Evolutionary conservation across 179 eudicot species (phyloP), one percentile per base, ranked within the genome.

Genomic region (Heliamphora pulchella): DNA sequence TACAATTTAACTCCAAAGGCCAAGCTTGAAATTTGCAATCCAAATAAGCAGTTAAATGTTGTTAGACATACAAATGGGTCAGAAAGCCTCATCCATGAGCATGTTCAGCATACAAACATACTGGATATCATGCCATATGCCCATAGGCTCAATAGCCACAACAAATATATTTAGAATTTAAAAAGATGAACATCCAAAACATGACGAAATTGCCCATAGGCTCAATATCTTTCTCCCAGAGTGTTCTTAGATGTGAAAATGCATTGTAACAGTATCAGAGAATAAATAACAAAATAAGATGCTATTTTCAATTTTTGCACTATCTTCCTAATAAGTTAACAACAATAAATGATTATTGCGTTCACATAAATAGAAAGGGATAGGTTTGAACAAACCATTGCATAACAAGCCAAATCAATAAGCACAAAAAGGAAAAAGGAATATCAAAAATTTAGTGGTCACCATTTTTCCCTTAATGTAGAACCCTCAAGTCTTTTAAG

Each of bases 1-100:
- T 58, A 69, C 20, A 11, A 48, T 71, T 65, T 20, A 80, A 74
- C 50, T 14, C 68, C 14, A 74, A 47, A 76, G 9, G 4, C n/a
- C 18, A 64, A 48, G 58, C 9, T 59, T 50, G 15, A 39, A 64
- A 51, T 17, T 63, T 50, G 59, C 71, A 64, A 50, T 59, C 54
- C 46, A 75, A 55, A 17, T 17, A 59, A n/a, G 54, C 14, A 47
- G 74, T 18, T 46, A 71, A 50, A 17, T 46, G 11, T 48, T n/a
- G 3, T 71, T n/a, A 17, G 55, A 71, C 39, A 71, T 8, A 71
- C 55, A 48, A 11, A 47, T 50, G n/a, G 17, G 20, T 39, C 8
- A 47, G 55, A 47, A 48, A 71, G 55, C 39, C 74, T 71, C 20
- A 10, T 46, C 74, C 53, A 69, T 47, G 11, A 71, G 11, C 22